phyloP scores from a whole-genome alignment of 2,329 filamentous ascomycete species.

The Aspergillus sp. region DNA sequence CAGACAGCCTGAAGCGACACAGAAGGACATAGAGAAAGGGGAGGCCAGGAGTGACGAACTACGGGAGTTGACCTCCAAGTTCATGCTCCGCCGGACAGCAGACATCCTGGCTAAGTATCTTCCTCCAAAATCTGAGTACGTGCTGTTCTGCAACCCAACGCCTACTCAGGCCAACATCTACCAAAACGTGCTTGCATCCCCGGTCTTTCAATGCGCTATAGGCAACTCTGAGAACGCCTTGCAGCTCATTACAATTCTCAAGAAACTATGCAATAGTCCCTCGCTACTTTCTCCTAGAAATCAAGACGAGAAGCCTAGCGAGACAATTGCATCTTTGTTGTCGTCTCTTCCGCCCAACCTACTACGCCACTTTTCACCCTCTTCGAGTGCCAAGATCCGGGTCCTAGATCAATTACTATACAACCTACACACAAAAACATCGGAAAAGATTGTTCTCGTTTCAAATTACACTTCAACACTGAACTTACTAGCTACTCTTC shows the following conservation, averaged over 20 bases:
- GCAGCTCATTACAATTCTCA: slow-evolving; percentile 69
- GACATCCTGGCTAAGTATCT: slow-evolving; percentile 66
- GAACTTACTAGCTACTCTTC: slow-evolving; percentile 62
- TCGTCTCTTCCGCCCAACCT: slow-evolving; percentile 56
- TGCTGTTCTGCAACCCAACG: slow-evolving; percentile 65
- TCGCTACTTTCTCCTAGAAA: slow-evolving; percentile 57
- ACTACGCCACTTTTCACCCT: slow-evolving; percentile 54
- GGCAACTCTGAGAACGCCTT: slow-evolving; percentile 63
- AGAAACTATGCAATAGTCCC: slow-evolving; percentile 73
- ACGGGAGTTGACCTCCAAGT: slow-evolving; percentile 59
- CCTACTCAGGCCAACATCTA: slow-evolving; percentile 61
- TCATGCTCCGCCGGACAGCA: slow-evolving; percentile 65
- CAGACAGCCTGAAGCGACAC: slow-evolving; percentile 62
- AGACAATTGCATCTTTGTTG: slow-evolving; percentile 49
- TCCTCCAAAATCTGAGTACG: slow-evolving; percentile 66
- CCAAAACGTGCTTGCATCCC: slow-evolving; percentile 63
- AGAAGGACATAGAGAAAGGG: slow-evolving; percentile 63
- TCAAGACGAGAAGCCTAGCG: slow-evolving; percentile 47
- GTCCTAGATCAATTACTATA: slow-evolving; percentile 66
- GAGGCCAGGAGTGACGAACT: slow-evolving; percentile 62
- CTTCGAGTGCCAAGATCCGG: slow-evolving; percentile 64
- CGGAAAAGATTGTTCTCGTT: slow-evolving; percentile 72
- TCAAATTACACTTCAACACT: slow-evolving; percentile 74
- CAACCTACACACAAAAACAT: slow-evolving; percentile 58
- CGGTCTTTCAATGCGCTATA: slow-evolving; percentile 61